Evolutionary conservation across 108 stramenopile genomes (phyloP).

Genomic region (Skeletonema marinoi): DNA sequence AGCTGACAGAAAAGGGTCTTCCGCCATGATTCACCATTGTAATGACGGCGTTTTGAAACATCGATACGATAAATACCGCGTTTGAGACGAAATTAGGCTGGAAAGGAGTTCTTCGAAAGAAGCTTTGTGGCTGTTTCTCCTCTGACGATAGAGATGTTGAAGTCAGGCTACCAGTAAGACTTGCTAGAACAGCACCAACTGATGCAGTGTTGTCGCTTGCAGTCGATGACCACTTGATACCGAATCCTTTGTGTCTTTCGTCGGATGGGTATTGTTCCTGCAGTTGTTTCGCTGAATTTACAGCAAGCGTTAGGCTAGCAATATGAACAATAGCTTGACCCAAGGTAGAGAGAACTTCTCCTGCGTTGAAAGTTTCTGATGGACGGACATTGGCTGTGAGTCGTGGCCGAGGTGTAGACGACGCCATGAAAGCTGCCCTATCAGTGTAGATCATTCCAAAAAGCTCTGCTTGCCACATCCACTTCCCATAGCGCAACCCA

Average conservation of each 20-base stretch:
- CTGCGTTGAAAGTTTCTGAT: conserved; percentile 46
- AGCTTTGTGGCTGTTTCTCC: conserved; percentile 8
- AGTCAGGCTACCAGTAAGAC: conserved; percentile 5
- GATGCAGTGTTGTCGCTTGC: conserved; percentile 1
- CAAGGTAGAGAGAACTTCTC: conserved; percentile 34
- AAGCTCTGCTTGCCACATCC: conserved; percentile 64
- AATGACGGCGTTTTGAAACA: conserved; percentile 62
- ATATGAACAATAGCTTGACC: conserved; percentile 58
- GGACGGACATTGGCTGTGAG: conserved; percentile 51
- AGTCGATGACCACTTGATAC: conserved; percentile 12
- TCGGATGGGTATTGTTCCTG: conserved; percentile 18
- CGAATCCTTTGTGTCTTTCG: conserved; percentile 6
- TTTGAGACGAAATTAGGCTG: conserved; percentile 68
- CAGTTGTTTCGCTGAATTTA: conserved; percentile 38
- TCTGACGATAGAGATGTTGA: neutral
- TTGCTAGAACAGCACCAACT: conserved; percentile 18
- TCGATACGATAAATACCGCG: conserved; percentile 60
- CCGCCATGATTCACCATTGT: conserved; percentile 61
- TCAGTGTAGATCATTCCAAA: conserved; percentile 35
- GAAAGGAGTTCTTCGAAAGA: conserved; percentile 55
- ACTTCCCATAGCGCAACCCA: conserved; percentile 68
- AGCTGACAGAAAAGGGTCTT: conserved; percentile 51
- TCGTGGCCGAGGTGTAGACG: conserved; percentile 57
- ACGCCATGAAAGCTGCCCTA: conserved; percentile 31
- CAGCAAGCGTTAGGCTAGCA: conserved; percentile 41